These are phyloP conservation scores for Collybia sp. DNA, from an alignment of 768 basidiomycete genomes.

Conservation along the genomic window DNA sequence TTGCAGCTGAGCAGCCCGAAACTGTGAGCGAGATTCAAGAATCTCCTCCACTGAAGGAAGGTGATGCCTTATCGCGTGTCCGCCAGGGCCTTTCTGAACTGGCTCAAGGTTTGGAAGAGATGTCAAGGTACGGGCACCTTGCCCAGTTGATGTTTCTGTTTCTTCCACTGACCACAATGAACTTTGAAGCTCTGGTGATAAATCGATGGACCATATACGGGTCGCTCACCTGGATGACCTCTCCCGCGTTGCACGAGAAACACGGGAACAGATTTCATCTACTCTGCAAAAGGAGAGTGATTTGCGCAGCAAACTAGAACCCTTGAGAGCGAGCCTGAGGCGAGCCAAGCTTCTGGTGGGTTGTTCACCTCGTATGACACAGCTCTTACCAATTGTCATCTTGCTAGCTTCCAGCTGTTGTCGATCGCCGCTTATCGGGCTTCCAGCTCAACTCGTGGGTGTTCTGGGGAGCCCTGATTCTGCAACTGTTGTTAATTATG, in stretches of 20 bases:
- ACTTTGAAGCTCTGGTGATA: conserved; percentile 27
- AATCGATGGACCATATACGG: conserved; percentile 35
- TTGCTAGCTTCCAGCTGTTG: conserved; percentile 8
- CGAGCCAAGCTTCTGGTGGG: conserved; percentile 34
- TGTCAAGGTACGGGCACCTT: conserved; percentile 46
- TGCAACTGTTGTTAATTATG: conserved; percentile 43
- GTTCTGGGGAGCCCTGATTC: conserved; percentile 25
- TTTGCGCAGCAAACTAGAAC: conserved; percentile 24
- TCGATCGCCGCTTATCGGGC: conserved; percentile 15
- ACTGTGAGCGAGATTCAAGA: conserved; percentile 15
- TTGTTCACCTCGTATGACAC: not conserved
- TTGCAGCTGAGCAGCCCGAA: conserved; percentile 27
- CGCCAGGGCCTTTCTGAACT: conserved; percentile 55
- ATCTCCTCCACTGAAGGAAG: conserved; percentile 26
- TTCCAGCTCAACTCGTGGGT: conserved; percentile 24
- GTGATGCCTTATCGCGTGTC: conserved; percentile 53
- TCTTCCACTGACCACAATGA: conserved; percentile 2
- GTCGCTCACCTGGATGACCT: conserved; percentile 46
- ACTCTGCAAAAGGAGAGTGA: conserved; percentile 36
- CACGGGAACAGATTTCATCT: conserved; percentile 38
- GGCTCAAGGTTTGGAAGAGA: conserved; percentile 47
- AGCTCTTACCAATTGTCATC: conserved; percentile 1
- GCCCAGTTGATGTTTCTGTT: conserved; percentile 2
- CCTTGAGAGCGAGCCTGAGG: conserved; percentile 30
- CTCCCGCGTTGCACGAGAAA: conserved; percentile 47